phyloP scores from a whole-genome alignment of 163 green algal species.

The Coccomyxa subellipsoidea region DNA sequence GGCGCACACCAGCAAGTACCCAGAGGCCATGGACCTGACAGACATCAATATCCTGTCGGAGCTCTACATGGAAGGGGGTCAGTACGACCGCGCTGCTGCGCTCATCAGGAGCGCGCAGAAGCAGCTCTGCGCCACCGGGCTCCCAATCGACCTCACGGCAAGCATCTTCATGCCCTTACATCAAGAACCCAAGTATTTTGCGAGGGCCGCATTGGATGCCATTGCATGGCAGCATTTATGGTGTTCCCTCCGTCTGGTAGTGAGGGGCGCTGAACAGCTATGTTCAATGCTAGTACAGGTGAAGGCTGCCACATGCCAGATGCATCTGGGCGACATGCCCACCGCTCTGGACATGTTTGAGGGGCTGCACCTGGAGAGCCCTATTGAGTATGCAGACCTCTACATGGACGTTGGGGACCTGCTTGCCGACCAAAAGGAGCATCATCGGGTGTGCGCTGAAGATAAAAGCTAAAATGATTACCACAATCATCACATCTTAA shows the following conservation, averaged over 20 bases:
- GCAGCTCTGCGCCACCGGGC: conserved; percentile 30
- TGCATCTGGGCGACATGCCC: conserved; percentile 46
- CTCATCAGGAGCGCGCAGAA: conserved; percentile 45
- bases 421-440: conserved; percentile 14
- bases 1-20: conserved; percentile 30
- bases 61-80: conserved; percentile 62
- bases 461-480: too few species aligned
- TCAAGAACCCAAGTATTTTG: not conserved
- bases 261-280: not conserved
- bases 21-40: conserved; percentile 60
- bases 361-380: conserved; percentile 36
- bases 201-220: not conserved
- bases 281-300: conserved; percentile 19
- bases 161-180: not conserved
- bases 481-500: too few species aligned
- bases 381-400: conserved; percentile 49
- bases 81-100: conserved; percentile 32
- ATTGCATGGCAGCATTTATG: not conserved
- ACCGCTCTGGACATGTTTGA: conserved; percentile 40
- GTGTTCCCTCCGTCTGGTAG: too few species aligned
- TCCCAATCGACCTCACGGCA: conserved; percentile 61
- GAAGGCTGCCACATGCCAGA: conserved; percentile 49
- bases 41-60: conserved; percentile 87
- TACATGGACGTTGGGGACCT: conserved; percentile 46
- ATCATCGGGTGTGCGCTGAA: not conserved